Evolutionary conservation across 2,329 filamentous ascomycete species (phyloP), one percentile per base, ranked within the genome.

Genomic region (Coniella vitis): DNA sequence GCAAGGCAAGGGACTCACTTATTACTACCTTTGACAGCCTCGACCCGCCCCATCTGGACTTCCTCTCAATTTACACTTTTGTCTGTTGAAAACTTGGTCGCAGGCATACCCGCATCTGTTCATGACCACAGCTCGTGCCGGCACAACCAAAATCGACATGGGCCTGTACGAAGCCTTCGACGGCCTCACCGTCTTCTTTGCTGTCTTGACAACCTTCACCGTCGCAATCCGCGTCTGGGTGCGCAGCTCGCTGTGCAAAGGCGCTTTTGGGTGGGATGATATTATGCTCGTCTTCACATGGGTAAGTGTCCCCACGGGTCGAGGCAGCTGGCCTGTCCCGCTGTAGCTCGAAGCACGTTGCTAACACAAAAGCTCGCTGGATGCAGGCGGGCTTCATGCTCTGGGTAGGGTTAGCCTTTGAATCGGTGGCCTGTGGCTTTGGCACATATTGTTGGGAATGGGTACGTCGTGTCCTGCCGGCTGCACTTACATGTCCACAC

Each of bases 261-360:
- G 48, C 3, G 51, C 48, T 2, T 51, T 53, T 13, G 51, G 51
- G 4, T 53, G 51, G 48, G 51, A 53, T 29, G 51, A 53, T 42
- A 40, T 45, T 5, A 41, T 41, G 4, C 41, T 53, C 14, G 21
- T 53, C 21, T 14, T 53, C 22, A 48, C 51, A 35, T 53, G 43
- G 34, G 51, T 53, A 21, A 45, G 48, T 32, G 12, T 29, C 7
- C n/a, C 3, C 20, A 20, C 16, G 35, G 21, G 8, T 16, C 13
- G 3, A 2, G 29, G 20, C 7, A 1, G 2, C 21, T 13, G 5
- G 7, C 2, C 4, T 14, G 29, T 8, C 4, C 37, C 16, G 4
- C 25, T 10, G 4, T 22, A 16, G 4, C 1, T n/a, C 25, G 5
- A 20, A 29, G 19, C 5, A 40, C 25, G 7, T 14, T 17, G 7